Percentiles rank a stretch among this genome's conserved stretches.
Evolutionary conservation across 1,284 basidiomycete species (phyloP).

Genomic region (Spongiforma sp.): DNA sequence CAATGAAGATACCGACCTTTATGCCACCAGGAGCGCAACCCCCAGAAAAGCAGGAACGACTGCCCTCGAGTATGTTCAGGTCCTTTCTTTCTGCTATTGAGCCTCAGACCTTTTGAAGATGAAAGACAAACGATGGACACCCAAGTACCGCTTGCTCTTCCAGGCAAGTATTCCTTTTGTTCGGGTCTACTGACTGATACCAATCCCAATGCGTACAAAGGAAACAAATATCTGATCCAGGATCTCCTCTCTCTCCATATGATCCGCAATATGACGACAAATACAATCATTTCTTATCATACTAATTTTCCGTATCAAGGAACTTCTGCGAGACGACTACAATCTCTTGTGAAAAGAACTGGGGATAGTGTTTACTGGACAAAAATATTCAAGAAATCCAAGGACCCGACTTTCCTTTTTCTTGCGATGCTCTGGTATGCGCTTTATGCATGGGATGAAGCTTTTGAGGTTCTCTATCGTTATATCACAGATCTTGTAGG

Average conservation of each 20-base stretch:
- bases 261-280: constrained; percentile 40
- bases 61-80: constrained; percentile 19
- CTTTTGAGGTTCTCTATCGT: constrained; percentile 51
- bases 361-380: constrained; percentile 57
- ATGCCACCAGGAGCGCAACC: not conserved
- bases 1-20: constrained; percentile 4
- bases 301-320: constrained; percentile 28
- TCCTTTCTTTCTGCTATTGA: not conserved
- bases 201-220: constrained; percentile 14
- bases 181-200: not conserved
- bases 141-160: constrained; percentile 49
- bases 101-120: constrained; percentile 8
- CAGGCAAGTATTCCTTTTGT: constrained; percentile 10
- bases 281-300: constrained; percentile 50
- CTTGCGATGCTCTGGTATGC: constrained; percentile 61
- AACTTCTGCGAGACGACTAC: constrained; percentile 41
- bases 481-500: constrained; percentile 53
- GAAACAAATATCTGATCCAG: constrained; percentile 30
- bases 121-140: constrained; percentile 50
- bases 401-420: constrained; percentile 59
- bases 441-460: constrained; percentile 62
- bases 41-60: not conserved
- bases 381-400: constrained; percentile 49
- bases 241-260: constrained; percentile 47
- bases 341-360: constrained; percentile 37